Evolutionary conservation across 305 asterid genomes (phyloP), one percentile per base, ranked within the genome.

Genomic region (Fraxinus dipetala): DNA sequence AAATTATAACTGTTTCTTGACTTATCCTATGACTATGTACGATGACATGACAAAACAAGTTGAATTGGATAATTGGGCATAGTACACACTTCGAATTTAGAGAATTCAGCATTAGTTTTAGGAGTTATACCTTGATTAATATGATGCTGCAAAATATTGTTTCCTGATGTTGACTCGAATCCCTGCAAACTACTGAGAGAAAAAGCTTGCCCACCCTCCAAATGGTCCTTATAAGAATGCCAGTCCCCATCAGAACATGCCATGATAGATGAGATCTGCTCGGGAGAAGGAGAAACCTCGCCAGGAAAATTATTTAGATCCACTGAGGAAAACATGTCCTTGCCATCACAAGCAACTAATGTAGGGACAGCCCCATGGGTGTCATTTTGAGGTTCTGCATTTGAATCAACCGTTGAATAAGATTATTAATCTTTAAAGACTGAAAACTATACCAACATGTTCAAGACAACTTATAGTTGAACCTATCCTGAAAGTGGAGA

Each of bases 271-370:
- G 91, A 86, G 40, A 81, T 79, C 70, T 75, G 85, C 38, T 83
- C 91, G 26, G 89, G 88, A 79, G 90, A 87, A 83, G 78, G 72
- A 83, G 78, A 78, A 65, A 81, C 79, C 84, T 83, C 87, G 34
- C 72, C 75, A 75, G 81, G 26, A 48, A 75, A 22, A 79, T 73
- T 80, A 20, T 79, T 77, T 40, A 43, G 75, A 40, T 83, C 72
- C 83, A 45, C 69, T 20, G 80, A 67, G 20, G 86, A 54, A 82
- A 85, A 77, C 77, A 85, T 76, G 76, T 30, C 79, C 59, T 80
- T 86, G 70, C 86, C 85, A 76, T 83, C 69, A 63, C 82, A 79
- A 79, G 77, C 77, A 73, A 72, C 75, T 63, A 61, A 75, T 80
- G 81, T 56, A 35, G 69, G 30, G 77, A 78, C 78, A 82, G 59